Base-by-base conservation (phyloP, 2,329 filamentous ascomycete species). In the Plectosphaerella cucumerina region DNA sequence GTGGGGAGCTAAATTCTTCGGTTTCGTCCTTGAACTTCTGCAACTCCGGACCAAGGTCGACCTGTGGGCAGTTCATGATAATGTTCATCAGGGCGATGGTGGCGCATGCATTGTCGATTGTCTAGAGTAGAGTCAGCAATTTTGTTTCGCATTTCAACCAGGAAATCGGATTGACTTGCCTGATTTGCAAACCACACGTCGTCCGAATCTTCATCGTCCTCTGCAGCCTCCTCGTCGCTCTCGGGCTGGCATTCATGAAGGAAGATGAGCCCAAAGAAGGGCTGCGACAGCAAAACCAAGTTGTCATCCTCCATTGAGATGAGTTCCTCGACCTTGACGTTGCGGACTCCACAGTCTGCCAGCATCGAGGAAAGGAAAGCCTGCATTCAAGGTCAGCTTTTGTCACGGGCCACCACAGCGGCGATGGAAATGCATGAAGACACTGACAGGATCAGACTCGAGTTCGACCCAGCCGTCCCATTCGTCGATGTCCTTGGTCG, bases 141-240 rank as follows among this genome's bases (percentile, higher is more conserved):
- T 15, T 14, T 14, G 14, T 6, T 10, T 18, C 15, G 17, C 14
- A 39, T 14, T 39, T 12, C 11, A 39, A 15, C 9, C 14, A 48
- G 17, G 34, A 21, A 20, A 1, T 12, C n/a, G 49, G 12, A 2
- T 23, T 21, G 26, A 60, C 71, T 18, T 64, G 89, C 87, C 72
- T 96, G 93, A 62, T 97, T 97, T 23, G 92, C 91, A 66, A 97
- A 97, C 93, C 94, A 99, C 17, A 97, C 74, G 26, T 82, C 72
- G 3, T 81, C 72, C 43, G 71, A 73, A 54, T 79, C 74, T 50
- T 76, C 61, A 72, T 81, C 61, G 71, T 80, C 58, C 66, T 82
- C 76, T n/a, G 78, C 75, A 31, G 81, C 68, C 48, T 73, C 65
- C 35, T 73, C 71, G 6, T n/a, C n/a, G n/a, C n/a, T n/a, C n/a